Evolutionary conservation across 2,329 filamentous ascomycete genomes (phyloP), one percentile per base, ranked within the genome.

Genomic region (Ceratocystis colombiana): DNA sequence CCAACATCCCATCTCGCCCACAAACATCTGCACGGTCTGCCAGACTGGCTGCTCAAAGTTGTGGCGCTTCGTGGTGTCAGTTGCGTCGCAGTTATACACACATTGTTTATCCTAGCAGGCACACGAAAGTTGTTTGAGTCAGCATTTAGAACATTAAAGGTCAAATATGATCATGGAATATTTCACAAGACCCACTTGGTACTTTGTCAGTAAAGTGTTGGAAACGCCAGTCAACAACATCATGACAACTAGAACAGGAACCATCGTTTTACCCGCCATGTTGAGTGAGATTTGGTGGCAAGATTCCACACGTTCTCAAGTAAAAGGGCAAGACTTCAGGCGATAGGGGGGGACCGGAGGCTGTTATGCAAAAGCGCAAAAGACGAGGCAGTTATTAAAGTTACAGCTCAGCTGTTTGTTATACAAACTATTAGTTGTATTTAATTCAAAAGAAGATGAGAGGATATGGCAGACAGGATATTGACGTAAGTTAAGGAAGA

Each of bases 1-100:
- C 92, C 93, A 99, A 79, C 91, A 96, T 69, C 91, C 93, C 82
- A 90, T 88, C 76, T 99, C 94, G 66, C 94, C 94, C 69, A 96
- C 82, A 75, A 99, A 99, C 94, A 99, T 99, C 76, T 97, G 94
- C 0, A 90, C 85, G 69, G 94, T 97, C 75, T 99, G 94, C 65
- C 97, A 85, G 64, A 99, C 92, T 20, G 94, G 94, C 74, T 97
- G 93, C 75, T 96, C 90, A 77, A 99, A 97, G 71, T 84, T 82
- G 69, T 83, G 79, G 64, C 84, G 87, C 70, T 87, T 83, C 68
- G 80, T 81, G 8, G 84, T 83, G 72, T 90, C 79, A 25, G 83
- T 79, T 68, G 84, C 81, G 72, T 90, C 85, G 79, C 94, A 99
- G 78, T 97, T 85, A 70, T 88, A 84, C 50, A 97, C 89, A 77